Evolutionary conservation across 2,329 filamentous ascomycete species (phyloP), one percentile per base, ranked within the genome.

Genomic region (Cladosporium sphaerospermum): DNA sequence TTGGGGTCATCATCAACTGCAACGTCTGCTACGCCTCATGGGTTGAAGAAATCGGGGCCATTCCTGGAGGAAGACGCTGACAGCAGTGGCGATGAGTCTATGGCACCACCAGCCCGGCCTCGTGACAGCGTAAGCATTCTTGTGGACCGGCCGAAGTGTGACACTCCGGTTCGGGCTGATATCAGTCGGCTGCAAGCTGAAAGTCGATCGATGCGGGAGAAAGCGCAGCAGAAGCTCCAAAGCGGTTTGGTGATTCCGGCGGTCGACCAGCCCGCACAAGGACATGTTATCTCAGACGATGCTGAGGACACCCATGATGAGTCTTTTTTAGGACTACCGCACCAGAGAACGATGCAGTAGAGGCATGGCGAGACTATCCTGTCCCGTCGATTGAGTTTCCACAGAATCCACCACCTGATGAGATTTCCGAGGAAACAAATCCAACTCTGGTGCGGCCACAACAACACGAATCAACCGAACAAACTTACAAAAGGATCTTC

Each of bases 271-370:
- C 4, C 4, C 4, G 23, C 23, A 28, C 23, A 28, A 7, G 23
- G 7, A 28, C 23, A 5, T 28, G 23, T 7, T 28, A 28, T 28
- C 23, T 28, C 23, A 28, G 23, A 28, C 7, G 23, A 28, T 28
- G 5, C 7, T 28, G 23, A 28, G 23, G 23, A 7, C 7, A 5
- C 23, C 23, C 9, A 45, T 10, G 43, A 45, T 7, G n/a, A 37
- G 48, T 23, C 40, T 51, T 51, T 51, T 51, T 51, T 51, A 51
- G 48, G 18, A n/a, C 40, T 36, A 33, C 48, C 48, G 48, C 48
- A 16, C 48, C 48, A 36, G 48, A 50, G 39, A 16, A 3, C n/a
- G 39, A 41, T 41, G 47, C 28, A 16, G 14, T 51, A 51, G 32
- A 49, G 9, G 37, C 37, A 41, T 41, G 5, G 37, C 46, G 34